Evolutionary conservation across 768 basidiomycete species (phyloP).

Genomic region (Podaxis mareebaensis): DNA sequence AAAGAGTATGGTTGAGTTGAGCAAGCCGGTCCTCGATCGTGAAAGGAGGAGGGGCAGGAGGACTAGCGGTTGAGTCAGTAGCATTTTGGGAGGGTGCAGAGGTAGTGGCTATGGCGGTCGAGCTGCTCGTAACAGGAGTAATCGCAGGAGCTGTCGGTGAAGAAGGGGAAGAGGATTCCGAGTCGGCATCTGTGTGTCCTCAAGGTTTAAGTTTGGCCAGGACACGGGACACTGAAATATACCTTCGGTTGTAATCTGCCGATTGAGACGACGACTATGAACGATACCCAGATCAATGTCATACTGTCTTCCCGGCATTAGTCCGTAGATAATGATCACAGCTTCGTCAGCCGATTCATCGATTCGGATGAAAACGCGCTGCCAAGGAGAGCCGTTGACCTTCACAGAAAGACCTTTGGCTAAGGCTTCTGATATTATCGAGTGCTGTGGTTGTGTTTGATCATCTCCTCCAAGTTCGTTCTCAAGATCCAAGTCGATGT

Average conservation of each 20-base stretch:
- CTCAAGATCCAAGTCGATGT: slow-evolving; percentile 9
- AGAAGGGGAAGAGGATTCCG: slow-evolving; percentile 33
- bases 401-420: slow-evolving; percentile 76
- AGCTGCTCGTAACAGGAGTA: slow-evolving; percentile 4
- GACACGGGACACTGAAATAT: slow-evolving; percentile 19
- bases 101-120: background rate
- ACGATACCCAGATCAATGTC: slow-evolving; percentile 84
- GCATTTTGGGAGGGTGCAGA: slow-evolving; percentile 20
- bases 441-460: slow-evolving; percentile 21
- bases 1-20: slow-evolving; percentile 69
- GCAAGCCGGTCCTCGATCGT: slow-evolving; percentile 67
- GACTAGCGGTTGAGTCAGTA: slow-evolving; percentile 15
- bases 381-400: slow-evolving; percentile 80
- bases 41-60: slow-evolving; percentile 33
- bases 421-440: slow-evolving; percentile 65
- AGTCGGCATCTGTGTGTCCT: slow-evolving; percentile 26
- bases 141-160: slow-evolving; percentile 17
- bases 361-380: slow-evolving; percentile 74
- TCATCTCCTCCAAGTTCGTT: slow-evolving; percentile 12
- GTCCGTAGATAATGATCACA: slow-evolving; percentile 86
- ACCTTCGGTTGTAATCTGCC: slow-evolving; percentile 72
- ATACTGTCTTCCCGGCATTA: slow-evolving; percentile 87
- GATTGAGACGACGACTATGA: slow-evolving; percentile 44
- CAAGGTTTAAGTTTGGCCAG: background rate
- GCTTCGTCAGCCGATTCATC: slow-evolving; percentile 85